Base-by-base conservation (phyloP, 306 rosid species). In the Aeschynomene evenia region DNA sequence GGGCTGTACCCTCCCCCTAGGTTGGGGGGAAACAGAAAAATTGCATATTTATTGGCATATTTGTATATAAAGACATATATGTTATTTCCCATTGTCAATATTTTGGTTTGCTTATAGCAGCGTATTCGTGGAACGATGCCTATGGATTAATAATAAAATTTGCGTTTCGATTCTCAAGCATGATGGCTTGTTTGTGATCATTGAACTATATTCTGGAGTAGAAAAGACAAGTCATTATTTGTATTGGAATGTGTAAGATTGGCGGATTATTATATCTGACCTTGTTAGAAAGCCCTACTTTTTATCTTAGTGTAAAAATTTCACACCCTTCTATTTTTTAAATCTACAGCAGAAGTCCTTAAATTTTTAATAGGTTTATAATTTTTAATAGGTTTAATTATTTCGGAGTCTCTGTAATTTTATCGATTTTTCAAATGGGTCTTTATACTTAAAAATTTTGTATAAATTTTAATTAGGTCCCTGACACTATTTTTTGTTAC, bases 31-130 rank as follows among this genome's bases (percentile, higher is more conserved):
- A 26, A 20, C 56, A 21, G 45, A 23, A 14, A n/a, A 57, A 68
- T 73, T 54, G 22, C 70, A 54, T 29, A 52, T 68, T 52, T 37
- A 18, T 62, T 54, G 71, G 49, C 70, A 31, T 22, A 63, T 45
- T 28, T 74, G 69, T 56, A 63, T 36, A n/a, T 26, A 53, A 23
- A 48, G 60, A 31, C 61, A 56, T 13, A 20, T 49, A 22, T 22
- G 31, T 63, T 24, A 43, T 22, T 16, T 46, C 33, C 57, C 12
- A 37, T 36, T 39, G 45, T 39, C 56, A 36, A 77, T 65, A 55
- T 69, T 20, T 29, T 77, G 28, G 63, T 71, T 60, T 33, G 12
- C 5, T 36, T 73, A 9, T 18, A 13, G 14, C 21, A 13, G 14
- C 21, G 33, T 50, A 70, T 40, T 70, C 63, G 55, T 55, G 45